Evolutionary conservation across 495 filamentous ascomycete genomes (phyloP), one percentile per base, ranked within the genome.

Genomic region (Aspergillus steynii): DNA sequence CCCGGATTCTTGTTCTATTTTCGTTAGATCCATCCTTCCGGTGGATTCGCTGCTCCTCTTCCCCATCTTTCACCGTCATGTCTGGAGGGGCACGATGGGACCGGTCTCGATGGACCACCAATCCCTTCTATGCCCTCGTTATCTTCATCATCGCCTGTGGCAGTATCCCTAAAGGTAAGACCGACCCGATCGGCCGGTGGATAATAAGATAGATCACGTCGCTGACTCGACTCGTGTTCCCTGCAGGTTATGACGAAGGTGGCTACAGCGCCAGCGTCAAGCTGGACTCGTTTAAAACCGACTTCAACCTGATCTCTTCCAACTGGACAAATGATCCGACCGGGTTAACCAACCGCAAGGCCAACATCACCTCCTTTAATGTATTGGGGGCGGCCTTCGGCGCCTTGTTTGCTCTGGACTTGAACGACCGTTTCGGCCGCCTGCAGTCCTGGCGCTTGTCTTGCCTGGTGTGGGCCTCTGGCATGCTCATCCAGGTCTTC

Each of bases 331-430:
- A 74, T 28, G 61, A 78, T 58, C 55, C 67, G 7, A 68, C 72
- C 2, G 77, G 72, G 0, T 62, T 80, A 50, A 73, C 75, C 12
- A 78, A 76, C 60, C 75, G 77, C 10, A 72, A 54, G 34, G 78
- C 77, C 31, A 81, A 81, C 47, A 80, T 81, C 57, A 74, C 75
- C 42, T 81, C 78, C 1, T 81, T 81, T 59, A 75, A 75, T 55
- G 74, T 80, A 0, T 61, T 80, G 51, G 77, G 75, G 1, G 78
- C 78, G 5, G 75, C 75, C 4, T 74, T 79, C 29, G 77, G 78
- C 27, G 75, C 77, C 3, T 53, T 81, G 29, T 57, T 75, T 42
- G 68, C 70, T 12, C 61, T 79, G n/a, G 61, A 71, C 50, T 55
- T 81, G 50, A 80, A 78, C 50, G 78, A 80, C 61, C 70, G 73